phyloP scores from a whole-genome alignment of 2,329 filamentous ascomycete genomes.

The Pseudocercospora vitis region DNA sequence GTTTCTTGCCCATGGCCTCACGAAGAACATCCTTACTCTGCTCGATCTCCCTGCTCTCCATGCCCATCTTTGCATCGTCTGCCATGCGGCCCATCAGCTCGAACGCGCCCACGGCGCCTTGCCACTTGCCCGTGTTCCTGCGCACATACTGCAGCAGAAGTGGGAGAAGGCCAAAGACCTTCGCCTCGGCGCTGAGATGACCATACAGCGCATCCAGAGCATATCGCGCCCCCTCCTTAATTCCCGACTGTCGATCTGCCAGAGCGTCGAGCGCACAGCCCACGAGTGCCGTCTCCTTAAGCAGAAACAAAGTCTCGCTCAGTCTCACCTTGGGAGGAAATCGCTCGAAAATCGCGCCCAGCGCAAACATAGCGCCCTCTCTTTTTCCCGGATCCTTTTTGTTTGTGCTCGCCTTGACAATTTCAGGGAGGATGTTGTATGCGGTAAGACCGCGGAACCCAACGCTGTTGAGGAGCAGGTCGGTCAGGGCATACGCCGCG shows the following conservation, averaged over 20 bases:
- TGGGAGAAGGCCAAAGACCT: slow-evolving; percentile 80
- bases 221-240: slow-evolving; percentile 90
- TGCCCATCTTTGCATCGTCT: slow-evolving; percentile 84
- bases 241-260: slow-evolving; percentile 83
- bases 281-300: slow-evolving; percentile 76
- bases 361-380: slow-evolving; percentile 91
- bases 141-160: slow-evolving; percentile 71
- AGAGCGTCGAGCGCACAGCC: slow-evolving; percentile 76
- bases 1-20: slow-evolving; percentile 83
- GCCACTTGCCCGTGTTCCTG: slow-evolving; percentile 92
- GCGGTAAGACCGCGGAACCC: slow-evolving; percentile 62
- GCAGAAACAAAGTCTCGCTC: slow-evolving; percentile 76
- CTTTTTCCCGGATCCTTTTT: slow-evolving; percentile 87
- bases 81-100: slow-evolving; percentile 89
- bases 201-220: slow-evolving; percentile 85
- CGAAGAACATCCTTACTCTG: slow-evolving; percentile 84
- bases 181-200: slow-evolving; percentile 75
- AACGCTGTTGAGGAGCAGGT: slow-evolving; percentile 63
- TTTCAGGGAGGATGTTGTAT: slow-evolving; percentile 63
- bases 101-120: slow-evolving; percentile 85
- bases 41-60: slow-evolving; percentile 81
- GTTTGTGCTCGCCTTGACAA: slow-evolving; percentile 78
- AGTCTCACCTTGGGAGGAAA: slow-evolving; percentile 75
- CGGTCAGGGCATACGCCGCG: slow-evolving; percentile 64
- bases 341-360: slow-evolving; percentile 90